A percentile compares a stretch with the other conserved stretches of the same genome.
Conservation (phyloP, 495 filamentous ascomycete genomes). For the Daldinia loculata region DNA sequence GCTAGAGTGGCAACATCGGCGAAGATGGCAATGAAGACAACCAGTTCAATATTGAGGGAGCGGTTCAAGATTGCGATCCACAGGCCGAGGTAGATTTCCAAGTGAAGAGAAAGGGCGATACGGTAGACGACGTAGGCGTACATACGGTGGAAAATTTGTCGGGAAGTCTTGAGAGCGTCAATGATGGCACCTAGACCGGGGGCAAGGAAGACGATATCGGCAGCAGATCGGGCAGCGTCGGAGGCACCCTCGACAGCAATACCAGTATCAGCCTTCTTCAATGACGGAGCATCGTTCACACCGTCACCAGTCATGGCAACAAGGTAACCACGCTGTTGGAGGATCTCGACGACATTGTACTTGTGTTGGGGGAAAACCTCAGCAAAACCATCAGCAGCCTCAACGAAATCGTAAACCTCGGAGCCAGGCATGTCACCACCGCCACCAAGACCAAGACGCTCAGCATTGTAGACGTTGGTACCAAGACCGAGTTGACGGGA, state of each 20-base stretch:
- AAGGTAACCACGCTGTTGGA: constrained; percentile 94
- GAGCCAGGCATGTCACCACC: constrained; percentile 92
- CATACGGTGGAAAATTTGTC: constrained; percentile 97
- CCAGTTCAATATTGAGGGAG: constrained; percentile 81
- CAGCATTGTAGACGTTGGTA: constrained; percentile 93
- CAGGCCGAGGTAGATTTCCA: constrained; percentile 88
- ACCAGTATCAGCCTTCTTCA: constrained; percentile 95
- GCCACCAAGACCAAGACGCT: constrained; percentile 81
- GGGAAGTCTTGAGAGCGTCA: constrained; percentile 90
- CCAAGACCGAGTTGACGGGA: constrained; percentile 89
- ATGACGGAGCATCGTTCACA: constrained; percentile 95
- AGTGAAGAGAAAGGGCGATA: constrained; percentile 89
- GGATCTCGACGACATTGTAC: constrained; percentile 96
- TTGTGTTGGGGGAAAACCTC: constrained; percentile 99
- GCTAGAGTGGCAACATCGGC: constrained; percentile 92
- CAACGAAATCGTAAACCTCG: constrained; percentile 92
- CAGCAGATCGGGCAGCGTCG: constrained; percentile 89
- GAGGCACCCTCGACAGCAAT: constrained; percentile 95
- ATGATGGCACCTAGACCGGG: constrained; percentile 93
- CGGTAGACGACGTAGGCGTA: constrained; percentile 96
- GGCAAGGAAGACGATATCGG: constrained; percentile 92
- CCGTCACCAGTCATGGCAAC: constrained; percentile 99
- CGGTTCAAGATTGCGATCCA: constrained; percentile 90
- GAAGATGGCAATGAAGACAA: constrained; percentile 94
- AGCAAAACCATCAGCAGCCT: constrained; percentile 92